Evolutionary conservation across 768 basidiomycete genomes (phyloP), one percentile per base, ranked within the genome.

Genomic region (Naganishia randhawae): DNA sequence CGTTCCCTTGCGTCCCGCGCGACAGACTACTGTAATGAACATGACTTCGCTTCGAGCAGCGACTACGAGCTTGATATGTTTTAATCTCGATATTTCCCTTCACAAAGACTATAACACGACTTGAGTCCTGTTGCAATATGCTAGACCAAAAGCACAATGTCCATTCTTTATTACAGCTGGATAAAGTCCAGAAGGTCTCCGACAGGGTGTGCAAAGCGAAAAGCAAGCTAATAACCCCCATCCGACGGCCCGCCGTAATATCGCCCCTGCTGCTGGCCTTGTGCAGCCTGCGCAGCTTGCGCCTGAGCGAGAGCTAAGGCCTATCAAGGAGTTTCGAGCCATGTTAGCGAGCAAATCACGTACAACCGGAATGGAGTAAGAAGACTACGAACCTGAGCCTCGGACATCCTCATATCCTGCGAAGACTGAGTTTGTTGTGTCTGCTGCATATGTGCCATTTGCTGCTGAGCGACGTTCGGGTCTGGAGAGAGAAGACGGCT

Each of bases 261-360:
- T 17, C 63, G 27, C 33, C 33, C 67, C 35, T 70, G 71, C 22
- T 70, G 66, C 31, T 74, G 73, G 0, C 74, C 76, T 48, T 73
- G 73, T 10, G 74, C 74, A 51, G 75, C 73, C 8, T 73, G 72
- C 33, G 71, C 69, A 33, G 72, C 75, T 37, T 74, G 73, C 0
- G 76, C 76, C 61, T 75, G 76, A 22, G 71, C 73, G 17, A 50
- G 14, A 22, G 54, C 54, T 19, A 55, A 17, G 5, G 54, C 54
- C 33, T 55, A n/a, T 33, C 14, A 14, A 5, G 14, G 22, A 37
- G 2, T 3, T 19, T 2, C 32, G 32, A 19, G 2, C 2, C 25
- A 33, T 13, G 33, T 55, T 35, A 37, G 31, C 5, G 14, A 16
- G 14, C 10, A 25, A 9, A 7, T 35, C 35, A 9, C n/a, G n/a